Conservation (phyloP, 148 eudicot genomes). For the Rhododendron ferrugineum region DNA sequence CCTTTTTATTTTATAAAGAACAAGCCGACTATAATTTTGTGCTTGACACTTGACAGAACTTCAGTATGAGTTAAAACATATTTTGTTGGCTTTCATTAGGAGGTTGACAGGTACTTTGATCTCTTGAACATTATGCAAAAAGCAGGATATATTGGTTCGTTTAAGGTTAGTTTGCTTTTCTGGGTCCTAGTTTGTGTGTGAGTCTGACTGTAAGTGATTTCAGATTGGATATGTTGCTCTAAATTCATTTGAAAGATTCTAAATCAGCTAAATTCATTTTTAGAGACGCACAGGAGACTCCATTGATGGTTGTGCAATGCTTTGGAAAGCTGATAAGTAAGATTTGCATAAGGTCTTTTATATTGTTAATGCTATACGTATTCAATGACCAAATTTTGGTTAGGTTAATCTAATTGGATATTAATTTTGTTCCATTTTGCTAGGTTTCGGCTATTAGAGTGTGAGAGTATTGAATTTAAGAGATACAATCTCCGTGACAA, state of each 20-base stretch:
- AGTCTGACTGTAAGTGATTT: background rate
- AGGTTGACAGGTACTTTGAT: constrained; percentile 37
- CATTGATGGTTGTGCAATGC: constrained; percentile 38
- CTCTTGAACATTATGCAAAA: constrained; percentile 17
- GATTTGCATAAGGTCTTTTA: background rate
- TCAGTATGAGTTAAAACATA: background rate
- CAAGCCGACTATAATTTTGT: background rate
- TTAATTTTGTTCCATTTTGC: background rate
- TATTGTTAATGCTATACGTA: background rate
- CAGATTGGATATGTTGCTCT: background rate
- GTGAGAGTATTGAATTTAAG: constrained; percentile 27
- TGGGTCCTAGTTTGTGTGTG: background rate
- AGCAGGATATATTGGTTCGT: constrained; percentile 30
- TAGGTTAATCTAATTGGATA: background rate
- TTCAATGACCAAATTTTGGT: background rate
- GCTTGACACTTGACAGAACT: background rate
- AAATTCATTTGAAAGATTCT: background rate
- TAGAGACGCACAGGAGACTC: constrained; percentile 30
- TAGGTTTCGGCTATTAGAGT: constrained; percentile 27
- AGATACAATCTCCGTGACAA: constrained; percentile 29
- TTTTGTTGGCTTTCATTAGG: constrained; percentile 19
- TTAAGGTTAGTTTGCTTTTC: constrained; percentile 20
- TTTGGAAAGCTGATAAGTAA: constrained; percentile 37
- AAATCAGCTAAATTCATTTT: background rate
- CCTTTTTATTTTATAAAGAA: background rate